Evolutionary conservation across 192 early-diverging fungal genomes (phyloP), one percentile per base, ranked within the genome.

Genomic region (Backusella westeae): DNA sequence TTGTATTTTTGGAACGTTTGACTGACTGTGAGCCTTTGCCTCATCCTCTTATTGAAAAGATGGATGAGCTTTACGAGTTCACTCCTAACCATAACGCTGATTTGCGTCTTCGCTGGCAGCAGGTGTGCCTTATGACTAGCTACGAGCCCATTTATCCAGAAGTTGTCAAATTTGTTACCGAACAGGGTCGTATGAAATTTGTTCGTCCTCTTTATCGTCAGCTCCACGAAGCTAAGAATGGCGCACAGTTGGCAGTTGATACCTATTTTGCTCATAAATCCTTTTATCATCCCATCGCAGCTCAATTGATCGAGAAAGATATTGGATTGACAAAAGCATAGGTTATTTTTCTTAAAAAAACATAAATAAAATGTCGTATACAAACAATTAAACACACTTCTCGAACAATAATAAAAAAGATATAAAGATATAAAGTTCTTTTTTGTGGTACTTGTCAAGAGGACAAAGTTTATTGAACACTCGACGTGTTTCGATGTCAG

Each of bases 251-350:
- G 44, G 97, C 98, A 17, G 85, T 84, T 74, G 78, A 89, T 77
- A 95, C 95, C 7, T 99, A 96, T 81, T 38, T 85, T 81, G 80
- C 93, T 72, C 80, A 96, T 80, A 89, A 87, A 53, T 81, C 81
- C 0, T 96, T 95, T 77, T 99, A 98, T 80, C 98, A 99, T 70
- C 98, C 98, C 10, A 99, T 99, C 78, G 94, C 93, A 34, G 89
- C 92, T 34, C 81, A 80, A 35, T 90, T 97, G 93, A 93, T 99
- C n/a, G 91, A 89, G 56, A 96, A 94, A 83, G 96, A 98, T 78
- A 84, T 96, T 46, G 91, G 85, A n/a, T 34, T 81, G 17, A 67
- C 49, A 53, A 39, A 80, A 32, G 6, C 6, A 66, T 34, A 67
- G 9, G 23, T 23, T 26, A 3, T 29, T 74, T 36, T 23, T 66